Conservation (phyloP, 1,284 basidiomycete genomes). For the Rugosomyces carneus region DNA sequence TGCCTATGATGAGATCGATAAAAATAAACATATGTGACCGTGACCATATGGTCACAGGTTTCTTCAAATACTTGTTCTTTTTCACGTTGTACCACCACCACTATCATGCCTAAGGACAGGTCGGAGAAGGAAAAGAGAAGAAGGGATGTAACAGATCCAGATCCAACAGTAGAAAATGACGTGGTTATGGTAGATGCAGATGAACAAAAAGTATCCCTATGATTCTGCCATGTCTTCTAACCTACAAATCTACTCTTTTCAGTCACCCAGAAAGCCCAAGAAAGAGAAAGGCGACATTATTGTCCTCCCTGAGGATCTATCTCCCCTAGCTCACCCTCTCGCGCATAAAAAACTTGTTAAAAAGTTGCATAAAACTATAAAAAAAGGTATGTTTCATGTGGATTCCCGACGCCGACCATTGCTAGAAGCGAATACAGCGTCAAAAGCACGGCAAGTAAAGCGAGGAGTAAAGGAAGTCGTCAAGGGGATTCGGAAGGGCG, state of each 20-base stretch:
- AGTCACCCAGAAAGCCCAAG: conserved; percentile 51
- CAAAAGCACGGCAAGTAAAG: conserved; percentile 89
- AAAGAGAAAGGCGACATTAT: conserved; percentile 58
- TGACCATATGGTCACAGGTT: conserved; percentile 21
- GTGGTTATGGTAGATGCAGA: conserved; percentile 49
- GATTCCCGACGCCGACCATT: background rate
- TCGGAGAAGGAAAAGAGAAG: conserved; percentile 62
- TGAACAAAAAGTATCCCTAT: conserved; percentile 32
- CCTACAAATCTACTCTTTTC: conserved; percentile 10
- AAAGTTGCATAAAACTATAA: conserved; percentile 89
- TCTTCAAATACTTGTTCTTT: conserved; percentile 9
- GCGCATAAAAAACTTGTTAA: conserved; percentile 90
- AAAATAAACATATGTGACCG: conserved; percentile 16
- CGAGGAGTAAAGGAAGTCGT: conserved; percentile 96
- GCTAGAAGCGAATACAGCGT: conserved; percentile 47
- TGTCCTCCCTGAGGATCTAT: conserved; percentile 78
- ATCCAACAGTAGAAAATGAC: conserved; percentile 32
- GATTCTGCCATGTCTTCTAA: conserved; percentile 1
- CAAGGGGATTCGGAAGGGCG: conserved; percentile 92
- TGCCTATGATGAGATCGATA: conserved; percentile 19
- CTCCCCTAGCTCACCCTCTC: conserved; percentile 85
- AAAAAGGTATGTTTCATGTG: conserved; percentile 61
- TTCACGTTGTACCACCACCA: conserved; percentile 1
- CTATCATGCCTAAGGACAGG: conserved; percentile 60
- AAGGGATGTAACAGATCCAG: conserved; percentile 36